Conservation (phyloP, 306 rosid genomes). For the Mimosa pudica region DNA sequence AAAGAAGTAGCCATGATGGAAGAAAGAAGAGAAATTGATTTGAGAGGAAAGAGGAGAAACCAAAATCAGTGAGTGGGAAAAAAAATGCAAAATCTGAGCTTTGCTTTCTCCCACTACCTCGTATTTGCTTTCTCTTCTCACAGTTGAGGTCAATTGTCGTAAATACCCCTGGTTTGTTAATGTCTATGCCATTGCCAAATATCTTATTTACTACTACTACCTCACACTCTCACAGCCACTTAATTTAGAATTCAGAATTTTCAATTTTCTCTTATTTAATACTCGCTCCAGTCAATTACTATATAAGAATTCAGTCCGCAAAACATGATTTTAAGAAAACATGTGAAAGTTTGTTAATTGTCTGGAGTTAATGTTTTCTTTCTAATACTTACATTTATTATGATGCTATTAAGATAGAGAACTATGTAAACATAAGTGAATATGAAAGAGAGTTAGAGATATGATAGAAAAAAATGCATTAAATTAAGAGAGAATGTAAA, state of each 20-base stretch:
- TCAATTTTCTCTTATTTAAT: too few species aligned
- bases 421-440: too few species aligned
- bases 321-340: too few species aligned
- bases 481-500: too few species aligned
- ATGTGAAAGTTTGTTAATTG: too few species aligned
- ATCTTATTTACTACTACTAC: background rate
- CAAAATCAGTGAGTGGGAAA: background rate
- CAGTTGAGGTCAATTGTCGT: constrained; percentile 1
- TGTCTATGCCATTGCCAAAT: background rate
- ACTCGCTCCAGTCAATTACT: too few species aligned
- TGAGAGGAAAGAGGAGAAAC: background rate
- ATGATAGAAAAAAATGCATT: too few species aligned
- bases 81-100: background rate
- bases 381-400: too few species aligned
- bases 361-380: too few species aligned
- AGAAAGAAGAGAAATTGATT: background rate
- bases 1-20: constrained; percentile 63
- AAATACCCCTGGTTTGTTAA: background rate
- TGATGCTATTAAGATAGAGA: too few species aligned
- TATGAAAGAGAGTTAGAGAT: too few species aligned
- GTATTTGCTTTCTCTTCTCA: background rate
- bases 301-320: too few species aligned
- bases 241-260: background rate
- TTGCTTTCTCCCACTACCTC: background rate
- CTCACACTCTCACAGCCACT: background rate